phyloP scores from a whole-genome alignment of 2,329 filamentous ascomycete species.

The Colletotrichum sp. region DNA sequence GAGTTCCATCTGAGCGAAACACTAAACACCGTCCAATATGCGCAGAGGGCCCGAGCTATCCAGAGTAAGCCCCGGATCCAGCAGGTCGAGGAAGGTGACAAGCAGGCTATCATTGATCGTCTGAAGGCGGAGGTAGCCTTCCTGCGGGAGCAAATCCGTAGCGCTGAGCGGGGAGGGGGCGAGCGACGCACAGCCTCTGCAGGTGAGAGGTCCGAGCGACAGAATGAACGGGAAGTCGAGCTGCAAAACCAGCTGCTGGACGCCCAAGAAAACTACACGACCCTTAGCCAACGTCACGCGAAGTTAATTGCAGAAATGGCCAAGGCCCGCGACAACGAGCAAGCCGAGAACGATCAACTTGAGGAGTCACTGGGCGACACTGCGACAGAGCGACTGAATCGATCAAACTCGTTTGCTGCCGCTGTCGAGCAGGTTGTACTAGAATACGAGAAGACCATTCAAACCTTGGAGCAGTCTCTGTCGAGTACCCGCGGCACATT shows the following conservation, averaged over 20 bases:
- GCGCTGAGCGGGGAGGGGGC: conserved; percentile 70
- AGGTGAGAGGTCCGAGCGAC: conserved; percentile 76
- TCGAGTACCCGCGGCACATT: conserved; percentile 86
- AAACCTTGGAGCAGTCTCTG: conserved; percentile 88
- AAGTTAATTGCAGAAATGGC: conserved; percentile 94
- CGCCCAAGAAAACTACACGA: conserved; percentile 91
- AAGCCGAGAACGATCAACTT: conserved; percentile 60
- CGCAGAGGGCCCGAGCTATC: conserved; percentile 92
- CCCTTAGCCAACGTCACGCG: conserved; percentile 91
- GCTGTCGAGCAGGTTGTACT: conserved; percentile 95
- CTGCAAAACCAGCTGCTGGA: conserved; percentile 94
- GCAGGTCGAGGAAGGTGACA: conserved; percentile 90
- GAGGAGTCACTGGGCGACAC: conserved; percentile 75
- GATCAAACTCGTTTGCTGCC: conserved; percentile 94
- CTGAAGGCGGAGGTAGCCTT: conserved; percentile 94
- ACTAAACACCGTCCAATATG: conserved; percentile 96
- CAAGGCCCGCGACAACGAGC: conserved; percentile 76
- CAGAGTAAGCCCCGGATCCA: conserved; percentile 98
- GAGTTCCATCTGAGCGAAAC: conserved; percentile 98
- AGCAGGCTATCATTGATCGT: conserved; percentile 90
- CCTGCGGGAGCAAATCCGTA: conserved; percentile 89
- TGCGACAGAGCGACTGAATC: conserved; percentile 86
- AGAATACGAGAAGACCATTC: conserved; percentile 98
- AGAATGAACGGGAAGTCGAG: conserved; percentile 85
- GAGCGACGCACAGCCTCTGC: conserved; percentile 57